Base-by-base conservation (phyloP, 1,139 yeast genomes). In the Nematodospora anomalae region DNA sequence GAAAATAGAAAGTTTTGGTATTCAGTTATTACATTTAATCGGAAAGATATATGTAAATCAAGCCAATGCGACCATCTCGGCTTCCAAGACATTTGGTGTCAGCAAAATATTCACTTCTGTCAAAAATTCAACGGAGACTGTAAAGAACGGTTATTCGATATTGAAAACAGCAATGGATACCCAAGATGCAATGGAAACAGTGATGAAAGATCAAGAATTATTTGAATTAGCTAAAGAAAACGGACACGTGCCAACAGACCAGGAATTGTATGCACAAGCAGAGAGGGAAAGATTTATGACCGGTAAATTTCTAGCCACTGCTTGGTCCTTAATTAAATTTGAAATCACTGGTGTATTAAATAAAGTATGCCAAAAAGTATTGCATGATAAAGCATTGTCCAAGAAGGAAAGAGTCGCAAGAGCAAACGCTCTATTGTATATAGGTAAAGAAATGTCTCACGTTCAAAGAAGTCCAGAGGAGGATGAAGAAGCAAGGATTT, bases 301-400 rank as follows among this genome's bases (percentile, higher is more conserved):
- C 3, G 92, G 94, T 18, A 83, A 84, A 56, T 71, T 84, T 36
- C 68, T 84, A 38, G 84, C 83, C 12, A 81, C 87, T 7, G 88
- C 86, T 15, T 84, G 95, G 95, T 85, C 83, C 1, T 72, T 85
- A 28, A 79, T 88, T 11, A 83, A 80, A 50, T 83, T 77, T 52
- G 95, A 84, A 58, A 79, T 83, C 32, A 80, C 82, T 32, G 76
- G 80, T 18, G 76, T 83, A 5, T 62, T 84, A 47, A 77, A 79
- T 47, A 81, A 77, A 45, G 90, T 83, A 8, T 80, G 87, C 52
- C 75, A 77, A 40, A 67, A 61, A 42, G 63, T 84, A 2, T 63
- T 84, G 42, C 68, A 71, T 40, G 89, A 83, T 48, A 82, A 79
- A 52, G 40, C 58, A 0, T 63, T 80, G 8, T 52, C 72, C 3